Base-by-base conservation (phyloP, 108 stramenopile genomes). In the Fragilaria crotonensis region DNA sequence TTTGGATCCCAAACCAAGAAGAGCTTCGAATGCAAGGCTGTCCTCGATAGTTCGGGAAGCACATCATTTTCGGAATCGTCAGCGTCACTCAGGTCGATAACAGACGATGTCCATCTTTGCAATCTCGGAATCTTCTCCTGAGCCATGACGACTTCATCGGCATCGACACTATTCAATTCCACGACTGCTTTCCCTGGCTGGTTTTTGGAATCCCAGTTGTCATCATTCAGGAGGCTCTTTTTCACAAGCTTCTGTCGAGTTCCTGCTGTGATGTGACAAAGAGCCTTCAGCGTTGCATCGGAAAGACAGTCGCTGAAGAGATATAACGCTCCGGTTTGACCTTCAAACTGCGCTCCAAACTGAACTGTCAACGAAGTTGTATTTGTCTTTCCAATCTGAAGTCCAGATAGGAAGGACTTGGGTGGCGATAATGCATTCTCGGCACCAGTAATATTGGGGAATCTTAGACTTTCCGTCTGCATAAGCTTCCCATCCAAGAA, bases 401-500 rank as follows among this genome's bases (percentile, higher is more conserved):
- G 41, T 17, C 17, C 17, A 14, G 14, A 44, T 17, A 44, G 41
- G 41, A 44, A 14, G 41, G 41, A 9, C 14, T n/a, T n/a, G n/a
- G n/a, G n/a, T n/a, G n/a, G n/a, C n/a, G n/a, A n/a, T n/a, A n/a
- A n/a, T n/a, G n/a, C n/a, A n/a, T n/a, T n/a, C n/a, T n/a, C n/a
- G n/a, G n/a, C n/a, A n/a, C n/a, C n/a, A 33, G 57, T 54, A 63
- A 71, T 58, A 52, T 64, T 53, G 25, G 85, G 89, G 56, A 87
- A 71, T 48, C 64, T 65, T 59, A 90, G 63, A 7, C 68, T 17
- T 44, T 81, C 75, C 31, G 70, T 80, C 11, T 82, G 57, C 80
- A 90, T 84, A 4, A 66, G 30, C 52, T 90, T 90, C 7, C 89
- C 89, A 68, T 90, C 85, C 50, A 90, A 27, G 50, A 90, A 67